These are phyloP conservation scores for Tricholoma hemisulphureum DNA, from an alignment of 768 basidiomycete genomes.

Conservation along the genomic window DNA sequence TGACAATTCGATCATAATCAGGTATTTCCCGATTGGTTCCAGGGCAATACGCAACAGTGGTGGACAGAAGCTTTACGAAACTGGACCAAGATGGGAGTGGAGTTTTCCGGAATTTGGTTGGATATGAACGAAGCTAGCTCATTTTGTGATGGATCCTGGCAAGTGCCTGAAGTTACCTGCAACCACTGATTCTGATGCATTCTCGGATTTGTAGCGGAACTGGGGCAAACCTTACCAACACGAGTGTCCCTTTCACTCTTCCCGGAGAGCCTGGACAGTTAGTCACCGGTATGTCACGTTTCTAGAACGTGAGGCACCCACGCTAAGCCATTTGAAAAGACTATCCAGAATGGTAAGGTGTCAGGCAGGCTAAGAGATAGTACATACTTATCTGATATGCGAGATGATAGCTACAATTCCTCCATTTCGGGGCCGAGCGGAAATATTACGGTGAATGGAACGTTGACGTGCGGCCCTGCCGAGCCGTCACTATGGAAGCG, in stretches of 20 bases:
- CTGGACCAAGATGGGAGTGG: slow-evolving; percentile 51
- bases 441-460: slow-evolving; percentile 72
- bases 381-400: neutral
- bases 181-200: neutral
- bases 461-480: slow-evolving; percentile 44
- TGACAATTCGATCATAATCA: slow-evolving; percentile 10
- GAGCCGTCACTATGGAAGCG: slow-evolving; percentile 34
- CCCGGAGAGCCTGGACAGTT: slow-evolving; percentile 55
- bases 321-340: slow-evolving; percentile 23
- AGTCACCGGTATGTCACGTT: slow-evolving; percentile 33
- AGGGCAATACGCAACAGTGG: slow-evolving; percentile 47
- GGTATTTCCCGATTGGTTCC: slow-evolving; percentile 66
- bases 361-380: neutral
- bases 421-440: slow-evolving; percentile 66
- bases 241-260: slow-evolving; percentile 51
- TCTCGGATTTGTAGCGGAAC: slow-evolving; percentile 45
- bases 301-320: neutral
- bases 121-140: slow-evolving; percentile 71
- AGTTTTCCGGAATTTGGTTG: slow-evolving; percentile 67
- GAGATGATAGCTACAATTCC: slow-evolving; percentile 53
- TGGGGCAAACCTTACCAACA: slow-evolving; percentile 54
- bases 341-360: slow-evolving; percentile 67
- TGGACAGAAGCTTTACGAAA: slow-evolving; percentile 63
- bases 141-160: slow-evolving; percentile 64
- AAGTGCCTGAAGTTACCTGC: slow-evolving; percentile 7